Evolutionary conservation across 768 basidiomycete genomes (phyloP).

Genomic region (Gloeopeniophorella convolvens): DNA sequence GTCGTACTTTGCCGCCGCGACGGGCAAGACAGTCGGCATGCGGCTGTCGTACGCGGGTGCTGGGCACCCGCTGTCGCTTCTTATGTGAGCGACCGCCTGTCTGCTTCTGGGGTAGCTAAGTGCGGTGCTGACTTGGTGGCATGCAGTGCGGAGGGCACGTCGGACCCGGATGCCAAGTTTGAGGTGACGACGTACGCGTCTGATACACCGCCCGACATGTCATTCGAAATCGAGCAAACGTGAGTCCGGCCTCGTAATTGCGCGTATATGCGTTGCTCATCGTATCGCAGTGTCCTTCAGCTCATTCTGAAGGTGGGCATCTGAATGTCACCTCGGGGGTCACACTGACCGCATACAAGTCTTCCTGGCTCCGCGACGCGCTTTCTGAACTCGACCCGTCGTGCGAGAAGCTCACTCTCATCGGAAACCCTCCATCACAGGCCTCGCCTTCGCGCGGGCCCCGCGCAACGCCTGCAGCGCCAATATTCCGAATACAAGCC

Average conservation of each 20-base stretch:
- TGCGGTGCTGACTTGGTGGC: neutral
- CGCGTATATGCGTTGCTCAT: slow-evolving; percentile 7
- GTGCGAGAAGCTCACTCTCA: slow-evolving; percentile 78
- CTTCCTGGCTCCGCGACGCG: slow-evolving; percentile 91
- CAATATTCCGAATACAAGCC: slow-evolving; percentile 75
- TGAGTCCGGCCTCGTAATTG: slow-evolving; percentile 29
- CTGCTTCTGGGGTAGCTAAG: neutral
- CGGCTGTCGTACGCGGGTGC: slow-evolving; percentile 74
- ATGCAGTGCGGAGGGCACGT: slow-evolving; percentile 64
- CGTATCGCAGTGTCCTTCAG: slow-evolving; percentile 8
- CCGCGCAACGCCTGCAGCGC: slow-evolving; percentile 33
- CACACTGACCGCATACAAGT: slow-evolving; percentile 34
- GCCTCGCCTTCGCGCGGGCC: slow-evolving; percentile 22
- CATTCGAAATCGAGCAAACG: slow-evolving; percentile 66
- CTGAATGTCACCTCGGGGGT: slow-evolving; percentile 52
- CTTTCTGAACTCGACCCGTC: slow-evolving; percentile 87
- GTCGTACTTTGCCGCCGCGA: slow-evolving; percentile 41
- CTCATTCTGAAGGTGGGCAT: slow-evolving; percentile 46
- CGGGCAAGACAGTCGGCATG: slow-evolving; percentile 74
- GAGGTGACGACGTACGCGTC: slow-evolving; percentile 82
- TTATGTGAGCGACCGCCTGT: slow-evolving; percentile 53
- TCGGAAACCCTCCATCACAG: slow-evolving; percentile 51
- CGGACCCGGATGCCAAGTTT: slow-evolving; percentile 80
- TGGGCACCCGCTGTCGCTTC: slow-evolving; percentile 70
- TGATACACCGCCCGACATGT: slow-evolving; percentile 73